These are phyloP conservation scores for Colletotrichum sp. DNA, from an alignment of 2,329 filamentous ascomycete species.

Conservation along the genomic window DNA sequence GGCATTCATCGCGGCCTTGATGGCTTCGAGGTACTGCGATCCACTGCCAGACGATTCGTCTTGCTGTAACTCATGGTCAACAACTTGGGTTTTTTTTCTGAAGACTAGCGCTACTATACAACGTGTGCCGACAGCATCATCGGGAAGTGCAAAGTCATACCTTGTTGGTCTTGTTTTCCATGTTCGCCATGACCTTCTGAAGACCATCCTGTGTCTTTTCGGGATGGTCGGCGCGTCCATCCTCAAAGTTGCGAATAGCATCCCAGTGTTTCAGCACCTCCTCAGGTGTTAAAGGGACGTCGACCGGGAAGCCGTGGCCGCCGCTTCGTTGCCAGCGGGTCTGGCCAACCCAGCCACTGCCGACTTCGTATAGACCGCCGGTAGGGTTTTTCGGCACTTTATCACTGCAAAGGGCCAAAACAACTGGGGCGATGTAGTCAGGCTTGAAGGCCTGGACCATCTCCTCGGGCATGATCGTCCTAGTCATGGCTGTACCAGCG, in stretches of 20 bases:
- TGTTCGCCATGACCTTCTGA: constrained; percentile 80
- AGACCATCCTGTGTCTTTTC: constrained; percentile 77
- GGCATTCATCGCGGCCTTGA: constrained; percentile 75
- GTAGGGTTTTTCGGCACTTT: constrained; percentile 84
- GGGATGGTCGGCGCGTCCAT: constrained; percentile 86
- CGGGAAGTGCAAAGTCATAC: constrained; percentile 51
- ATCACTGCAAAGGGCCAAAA: constrained; percentile 84
- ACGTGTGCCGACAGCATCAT: background rate
- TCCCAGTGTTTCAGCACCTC: constrained; percentile 78
- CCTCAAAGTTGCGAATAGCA: constrained; percentile 85
- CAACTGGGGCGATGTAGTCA: constrained; percentile 94
- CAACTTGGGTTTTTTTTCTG: constrained; percentile 15
- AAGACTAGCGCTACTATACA: constrained; percentile 26
- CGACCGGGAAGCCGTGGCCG: constrained; percentile 89
- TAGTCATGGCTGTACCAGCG: constrained; percentile 93
- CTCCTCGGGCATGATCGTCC: constrained; percentile 93
- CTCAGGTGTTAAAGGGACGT: constrained; percentile 84
- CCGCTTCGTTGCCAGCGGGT: constrained; percentile 95
- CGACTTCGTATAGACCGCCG: constrained; percentile 90
- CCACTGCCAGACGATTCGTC: constrained; percentile 15
- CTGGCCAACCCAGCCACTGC: constrained; percentile 88
- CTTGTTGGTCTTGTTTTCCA: constrained; percentile 74
- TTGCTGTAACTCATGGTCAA: constrained; percentile 24
- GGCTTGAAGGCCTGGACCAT: constrained; percentile 99
- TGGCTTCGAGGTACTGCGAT: constrained; percentile 71